These are phyloP conservation scores for Zizania palustris DNA, from an alignment of 202 grass and related monocot species.

Conservation along the genomic window DNA sequence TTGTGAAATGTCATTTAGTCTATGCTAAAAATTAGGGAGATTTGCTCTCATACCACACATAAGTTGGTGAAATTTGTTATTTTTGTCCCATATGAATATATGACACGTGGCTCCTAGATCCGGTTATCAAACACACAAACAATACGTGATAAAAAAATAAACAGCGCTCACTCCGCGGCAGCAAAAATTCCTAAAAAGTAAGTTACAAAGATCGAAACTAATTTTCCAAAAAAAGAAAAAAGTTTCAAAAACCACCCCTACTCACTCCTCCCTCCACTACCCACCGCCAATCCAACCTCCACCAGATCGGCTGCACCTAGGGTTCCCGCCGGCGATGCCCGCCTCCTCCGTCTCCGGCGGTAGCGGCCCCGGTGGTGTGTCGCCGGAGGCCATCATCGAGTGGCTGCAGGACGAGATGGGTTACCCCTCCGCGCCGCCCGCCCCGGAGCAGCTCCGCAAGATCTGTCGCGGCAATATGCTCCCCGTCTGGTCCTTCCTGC, in stretches of 20 bases:
- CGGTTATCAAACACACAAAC: no score
- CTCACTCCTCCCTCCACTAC: conserved; percentile 49
- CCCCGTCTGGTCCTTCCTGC: conserved; percentile 90
- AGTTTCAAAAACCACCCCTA: conserved; percentile 48
- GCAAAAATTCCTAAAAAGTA: no score
- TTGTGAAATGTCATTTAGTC: no score
- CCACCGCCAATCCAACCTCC: conserved; percentile 26
- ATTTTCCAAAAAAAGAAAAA: background rate
- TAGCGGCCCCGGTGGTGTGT: conserved; percentile 59
- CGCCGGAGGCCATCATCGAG: conserved; percentile 90
- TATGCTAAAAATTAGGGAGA: no score
- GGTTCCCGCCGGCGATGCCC: conserved; percentile 59
- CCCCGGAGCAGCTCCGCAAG: conserved; percentile 91
- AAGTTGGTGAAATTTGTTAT: no score
- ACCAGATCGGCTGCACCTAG: conserved; percentile 45
- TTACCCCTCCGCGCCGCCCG: conserved; percentile 71
- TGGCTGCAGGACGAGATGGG: conserved; percentile 99
- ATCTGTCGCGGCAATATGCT: conserved; percentile 99
- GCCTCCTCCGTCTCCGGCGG: conserved; percentile 55
- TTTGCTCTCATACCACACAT: no score
- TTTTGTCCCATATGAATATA: no score
- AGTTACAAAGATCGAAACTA: no score
- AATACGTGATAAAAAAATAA: no score
- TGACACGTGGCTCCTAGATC: no score
- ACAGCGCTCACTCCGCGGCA: no score